These are phyloP conservation scores for Picea glauca DNA, from an alignment of 75 land plant genomes.

Conservation along the genomic window DNA sequence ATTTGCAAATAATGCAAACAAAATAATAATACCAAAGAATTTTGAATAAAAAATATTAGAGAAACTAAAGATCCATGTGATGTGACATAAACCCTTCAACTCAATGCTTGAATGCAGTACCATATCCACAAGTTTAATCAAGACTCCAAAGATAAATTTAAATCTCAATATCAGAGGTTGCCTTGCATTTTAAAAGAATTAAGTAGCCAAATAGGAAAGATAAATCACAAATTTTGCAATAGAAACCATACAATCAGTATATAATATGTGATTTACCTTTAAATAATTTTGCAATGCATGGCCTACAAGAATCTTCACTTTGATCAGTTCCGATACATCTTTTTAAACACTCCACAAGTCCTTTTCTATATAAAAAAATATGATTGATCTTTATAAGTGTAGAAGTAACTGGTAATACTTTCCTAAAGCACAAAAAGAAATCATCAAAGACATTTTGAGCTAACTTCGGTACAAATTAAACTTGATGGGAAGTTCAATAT, in stretches of 20 bases:
- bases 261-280: slow-evolving; percentile 40
- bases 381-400: neutral
- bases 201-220: neutral
- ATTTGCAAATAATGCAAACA: no score
- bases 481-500: neutral
- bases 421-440: neutral
- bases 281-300: slow-evolving; percentile 90
- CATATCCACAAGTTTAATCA: neutral
- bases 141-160: no score
- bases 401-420: neutral
- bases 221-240: no score
- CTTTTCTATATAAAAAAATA: neutral
- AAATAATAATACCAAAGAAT: no score
- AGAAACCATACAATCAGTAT: neutral
- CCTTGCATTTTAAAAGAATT: neutral
- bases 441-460: neutral
- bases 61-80: neutral
- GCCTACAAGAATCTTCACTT: slow-evolving; percentile 81
- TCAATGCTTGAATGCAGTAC: neutral
- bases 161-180: neutral
- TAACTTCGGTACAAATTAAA: neutral
- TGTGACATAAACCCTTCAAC: neutral
- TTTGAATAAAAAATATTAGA: no score
- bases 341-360: neutral
- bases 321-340: slow-evolving; percentile 44